Percentiles rank a stretch among this genome's conserved stretches.
Evolutionary conservation across 768 basidiomycete species (phyloP).

Genomic region (Dictyophora rubrovolvata): DNA sequence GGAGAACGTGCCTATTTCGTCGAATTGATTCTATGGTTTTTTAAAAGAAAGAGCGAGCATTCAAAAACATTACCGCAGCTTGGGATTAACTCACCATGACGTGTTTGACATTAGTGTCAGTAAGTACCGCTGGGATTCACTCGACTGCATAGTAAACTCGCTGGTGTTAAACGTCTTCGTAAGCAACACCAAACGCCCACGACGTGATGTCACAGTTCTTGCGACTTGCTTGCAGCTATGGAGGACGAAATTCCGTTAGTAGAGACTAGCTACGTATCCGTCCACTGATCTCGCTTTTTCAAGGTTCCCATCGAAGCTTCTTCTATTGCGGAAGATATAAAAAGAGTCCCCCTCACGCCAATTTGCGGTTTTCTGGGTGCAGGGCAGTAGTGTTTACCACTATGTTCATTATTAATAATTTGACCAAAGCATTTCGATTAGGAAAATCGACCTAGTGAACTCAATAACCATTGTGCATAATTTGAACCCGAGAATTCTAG

Average conservation of each 20-base stretch:
- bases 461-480: too few relatives aligned
- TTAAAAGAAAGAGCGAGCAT: neutral
- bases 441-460: too few relatives aligned
- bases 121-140: slow-evolving; percentile 91
- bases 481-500: too few relatives aligned
- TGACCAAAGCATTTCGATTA: too few relatives aligned
- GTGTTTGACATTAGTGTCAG: slow-evolving; percentile 97
- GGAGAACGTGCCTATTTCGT: slow-evolving; percentile 79
- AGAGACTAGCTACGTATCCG: neutral
- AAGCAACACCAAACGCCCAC: too few relatives aligned
- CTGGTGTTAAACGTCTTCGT: slow-evolving; percentile 30
- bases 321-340: neutral
- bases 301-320: neutral
- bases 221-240: neutral
- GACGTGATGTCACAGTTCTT: neutral
- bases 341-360: too few relatives aligned
- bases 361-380: too few relatives aligned
- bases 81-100: slow-evolving; percentile 65
- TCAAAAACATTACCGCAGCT: neutral
- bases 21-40: slow-evolving; percentile 78
- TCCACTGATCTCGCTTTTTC: neutral
- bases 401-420: too few relatives aligned
- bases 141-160: slow-evolving; percentile 92
- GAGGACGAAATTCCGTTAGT: neutral
- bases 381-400: too few relatives aligned